Percentiles rank a stretch among this genome's conserved stretches.
phyloP scores from a whole-genome alignment of 257 asterid species.

The Solanum bulbocastanum region DNA sequence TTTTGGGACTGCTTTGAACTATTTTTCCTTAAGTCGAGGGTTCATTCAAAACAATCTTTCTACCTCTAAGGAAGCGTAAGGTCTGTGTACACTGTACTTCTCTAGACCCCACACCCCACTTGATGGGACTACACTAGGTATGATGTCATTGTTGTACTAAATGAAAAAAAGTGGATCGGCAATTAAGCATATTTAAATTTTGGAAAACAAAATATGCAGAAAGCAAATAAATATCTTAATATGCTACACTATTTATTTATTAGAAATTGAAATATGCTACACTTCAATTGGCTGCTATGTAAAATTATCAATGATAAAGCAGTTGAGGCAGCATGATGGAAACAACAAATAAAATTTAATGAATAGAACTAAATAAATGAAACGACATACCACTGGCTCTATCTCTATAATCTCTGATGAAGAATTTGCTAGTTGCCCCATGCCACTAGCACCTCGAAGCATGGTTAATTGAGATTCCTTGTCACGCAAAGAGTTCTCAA shows the following conservation, averaged over 20 bases:
- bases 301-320: background rate
- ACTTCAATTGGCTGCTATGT: too few species aligned
- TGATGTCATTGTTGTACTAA: background rate
- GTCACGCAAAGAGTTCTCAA: slow-evolving; percentile 52
- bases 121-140: background rate
- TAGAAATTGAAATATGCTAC: background rate
- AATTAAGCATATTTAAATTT: background rate
- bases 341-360: background rate
- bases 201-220: background rate
- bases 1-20: background rate
- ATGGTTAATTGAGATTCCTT: slow-evolving; percentile 61
- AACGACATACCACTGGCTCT: slow-evolving; percentile 65
- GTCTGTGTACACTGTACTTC: background rate
- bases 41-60: background rate
- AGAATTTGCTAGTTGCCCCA: slow-evolving; percentile 39
- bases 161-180: background rate
- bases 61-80: background rate
- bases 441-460: slow-evolving; percentile 54
- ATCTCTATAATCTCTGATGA: slow-evolving; percentile 80
- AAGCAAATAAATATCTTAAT: background rate
- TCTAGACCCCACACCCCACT: background rate
- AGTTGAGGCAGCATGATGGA: background rate
- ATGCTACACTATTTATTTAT: background rate
- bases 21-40: background rate
- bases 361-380: slow-evolving; percentile 2